A percentile compares a stretch with the other conserved stretches of the same genome.
These are phyloP conservation scores for Sclerotinia sclerotiorum DNA, from an alignment of 2,329 filamentous ascomycete genomes.

Conservation along the genomic window DNA sequence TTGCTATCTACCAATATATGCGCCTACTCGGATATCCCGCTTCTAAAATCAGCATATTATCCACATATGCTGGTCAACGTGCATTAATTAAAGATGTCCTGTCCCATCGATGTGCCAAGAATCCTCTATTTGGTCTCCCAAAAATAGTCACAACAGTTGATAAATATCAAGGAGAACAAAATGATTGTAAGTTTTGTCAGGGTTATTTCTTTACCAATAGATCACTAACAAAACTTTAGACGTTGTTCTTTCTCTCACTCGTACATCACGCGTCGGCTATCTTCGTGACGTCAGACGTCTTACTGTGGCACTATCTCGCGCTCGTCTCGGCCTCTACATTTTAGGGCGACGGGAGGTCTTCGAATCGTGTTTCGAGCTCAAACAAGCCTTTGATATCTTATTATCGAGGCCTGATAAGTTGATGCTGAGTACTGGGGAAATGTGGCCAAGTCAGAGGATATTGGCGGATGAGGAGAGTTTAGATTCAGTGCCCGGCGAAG, in stretches of 20 bases:
- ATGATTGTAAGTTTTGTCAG: constrained; percentile 75
- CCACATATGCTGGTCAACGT: constrained; percentile 89
- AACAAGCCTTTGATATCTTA: constrained; percentile 79
- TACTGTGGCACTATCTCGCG: constrained; percentile 91
- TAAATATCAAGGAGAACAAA: constrained; percentile 99
- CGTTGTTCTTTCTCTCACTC: constrained; percentile 87
- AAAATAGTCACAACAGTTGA: constrained; percentile 92
- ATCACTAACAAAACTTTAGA: constrained; percentile 51
- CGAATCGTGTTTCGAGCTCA: constrained; percentile 82
- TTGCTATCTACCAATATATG: constrained; percentile 97
- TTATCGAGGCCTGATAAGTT: constrained; percentile 79
- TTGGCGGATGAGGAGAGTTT: constrained; percentile 47
- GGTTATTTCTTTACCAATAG: background rate
- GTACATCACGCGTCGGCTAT: constrained; percentile 87
- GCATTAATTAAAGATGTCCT: constrained; percentile 88
- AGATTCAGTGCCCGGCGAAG: constrained; percentile 52
- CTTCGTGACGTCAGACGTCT: constrained; percentile 89
- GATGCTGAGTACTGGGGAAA: constrained; percentile 77
- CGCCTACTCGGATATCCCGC: constrained; percentile 86
- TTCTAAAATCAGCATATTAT: constrained; percentile 73
- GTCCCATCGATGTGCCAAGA: constrained; percentile 76
- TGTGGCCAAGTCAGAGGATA: constrained; percentile 70
- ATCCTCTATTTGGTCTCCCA: constrained; percentile 83
- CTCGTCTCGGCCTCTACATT: constrained; percentile 87
- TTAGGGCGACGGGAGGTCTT: constrained; percentile 87